Conservation (phyloP, 2,329 filamentous ascomycete species). For the Hypoxylon sp. region DNA sequence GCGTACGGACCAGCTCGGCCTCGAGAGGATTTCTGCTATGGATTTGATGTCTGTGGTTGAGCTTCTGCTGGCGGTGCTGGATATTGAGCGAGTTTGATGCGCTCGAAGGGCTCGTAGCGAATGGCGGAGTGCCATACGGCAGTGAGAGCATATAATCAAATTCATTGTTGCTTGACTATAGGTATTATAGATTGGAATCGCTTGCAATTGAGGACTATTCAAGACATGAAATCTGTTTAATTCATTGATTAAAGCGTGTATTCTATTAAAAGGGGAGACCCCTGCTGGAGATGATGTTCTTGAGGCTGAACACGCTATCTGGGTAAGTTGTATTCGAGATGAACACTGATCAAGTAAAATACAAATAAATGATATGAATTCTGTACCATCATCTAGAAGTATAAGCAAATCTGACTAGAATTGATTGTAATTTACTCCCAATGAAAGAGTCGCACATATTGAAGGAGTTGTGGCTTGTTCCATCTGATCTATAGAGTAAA, state of each 20-base stretch:
- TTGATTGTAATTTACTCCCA: not conserved
- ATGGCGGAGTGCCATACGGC: conserved; percentile 45
- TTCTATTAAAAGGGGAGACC: conserved; percentile 24
- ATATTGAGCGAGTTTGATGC: conserved; percentile 6
- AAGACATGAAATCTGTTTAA: conserved; percentile 4
- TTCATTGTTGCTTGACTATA: conserved; percentile 41
- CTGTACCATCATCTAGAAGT: not conserved
- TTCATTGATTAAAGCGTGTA: conserved; percentile 2
- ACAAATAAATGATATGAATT: not conserved
- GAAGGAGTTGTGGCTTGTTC: conserved; percentile 1
- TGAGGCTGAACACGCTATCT: conserved; percentile 36
- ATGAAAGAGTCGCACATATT: not conserved
- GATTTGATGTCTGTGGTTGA: conserved; percentile 19
- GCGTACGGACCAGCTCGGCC: conserved; percentile 86
- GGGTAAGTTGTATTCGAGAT: conserved; percentile 1
- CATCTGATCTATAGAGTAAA: not conserved
- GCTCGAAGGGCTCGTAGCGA: conserved; percentile 19
- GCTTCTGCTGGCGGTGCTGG: conserved; percentile 7
- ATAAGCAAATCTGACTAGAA: not conserved
- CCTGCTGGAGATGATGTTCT: conserved; percentile 25
- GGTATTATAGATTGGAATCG: not conserved
- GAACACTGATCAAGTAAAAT: not conserved
- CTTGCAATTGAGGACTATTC: not conserved
- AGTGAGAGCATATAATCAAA: conserved; percentile 48
- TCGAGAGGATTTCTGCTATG: conserved; percentile 69